Base-by-base conservation (phyloP, 2,329 filamentous ascomycete genomes). In the Colletotrichum lupini region DNA sequence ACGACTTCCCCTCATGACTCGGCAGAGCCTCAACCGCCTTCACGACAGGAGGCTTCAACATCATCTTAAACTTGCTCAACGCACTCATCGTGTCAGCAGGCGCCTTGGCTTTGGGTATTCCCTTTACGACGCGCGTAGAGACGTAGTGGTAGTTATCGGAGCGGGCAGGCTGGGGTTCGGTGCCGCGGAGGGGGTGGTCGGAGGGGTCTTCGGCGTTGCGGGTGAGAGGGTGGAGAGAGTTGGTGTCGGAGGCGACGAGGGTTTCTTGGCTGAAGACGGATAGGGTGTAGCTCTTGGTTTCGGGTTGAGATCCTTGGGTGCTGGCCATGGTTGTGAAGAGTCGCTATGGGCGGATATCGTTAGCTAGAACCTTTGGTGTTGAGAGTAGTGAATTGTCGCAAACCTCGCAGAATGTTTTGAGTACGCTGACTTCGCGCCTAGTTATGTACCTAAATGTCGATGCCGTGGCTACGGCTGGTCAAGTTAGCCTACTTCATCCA, bases 11-110 rank as follows among this genome's bases (percentile, higher is more conserved):
- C 55, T 75, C 74, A 5, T 56, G n/a, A 46, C 11, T 68, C 0
- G 74, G 72, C 53, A 75, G 67, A 32, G 64, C 59, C 16, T 72
- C 74, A 1, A 62, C 52, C 0, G 74, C 74, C 56, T 72, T 72
- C 22, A 72, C 74, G 22, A 61, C 74, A 26, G 72, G 72, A 4
- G 74, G 63, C 56, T 72, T 75, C 52, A 75, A 57, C 30, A 74
- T 58, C 32, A 49, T 67, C 56, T 68, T 74, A 28, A 75, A 42
- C 46, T 42, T 72, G n/a, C 58, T 42, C 26, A 75, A 46, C n/a
- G 11, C 63, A 66, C 22, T 67, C 4, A 2, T 37, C 5, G 74
- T 30, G 28, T 74, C 67, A 9, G 57, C 3, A 12, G 72, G 35
- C 12, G 58, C 9, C n/a, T 74, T 75, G 30, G 26, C 35, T 49